These are phyloP conservation scores for Tylopilus orsonianus DNA, from an alignment of 1,284 basidiomycete species.

Conservation along the genomic window DNA sequence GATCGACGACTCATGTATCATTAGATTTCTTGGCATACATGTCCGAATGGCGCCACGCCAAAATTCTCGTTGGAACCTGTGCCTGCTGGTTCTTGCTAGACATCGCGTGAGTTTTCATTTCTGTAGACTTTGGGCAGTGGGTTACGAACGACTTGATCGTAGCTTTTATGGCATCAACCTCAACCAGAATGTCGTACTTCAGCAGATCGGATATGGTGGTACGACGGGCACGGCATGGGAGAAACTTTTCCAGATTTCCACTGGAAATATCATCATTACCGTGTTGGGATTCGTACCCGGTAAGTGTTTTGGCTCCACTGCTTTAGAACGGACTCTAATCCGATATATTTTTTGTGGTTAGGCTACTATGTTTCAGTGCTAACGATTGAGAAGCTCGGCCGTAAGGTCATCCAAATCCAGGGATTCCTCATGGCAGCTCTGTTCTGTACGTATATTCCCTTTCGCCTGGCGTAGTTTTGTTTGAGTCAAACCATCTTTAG, in stretches of 20 bases:
- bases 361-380: constrained; percentile 72
- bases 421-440: constrained; percentile 73
- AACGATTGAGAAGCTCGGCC: constrained; percentile 69
- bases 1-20: background rate
- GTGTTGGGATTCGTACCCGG: constrained; percentile 75
- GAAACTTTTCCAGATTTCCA: constrained; percentile 60
- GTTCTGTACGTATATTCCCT: constrained; percentile 49
- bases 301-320: constrained; percentile 23
- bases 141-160: background rate
- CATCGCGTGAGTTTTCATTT: constrained; percentile 41
- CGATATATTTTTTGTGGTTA: constrained; percentile 20
- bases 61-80: constrained; percentile 52
- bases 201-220: constrained; percentile 67
- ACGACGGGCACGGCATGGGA: constrained; percentile 56
- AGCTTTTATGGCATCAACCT: constrained; percentile 80
- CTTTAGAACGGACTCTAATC: background rate
- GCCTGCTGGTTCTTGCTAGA: constrained; percentile 58
- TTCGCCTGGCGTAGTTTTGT: background rate
- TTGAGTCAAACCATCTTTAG: constrained; percentile 20
- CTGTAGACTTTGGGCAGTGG: background rate
- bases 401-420: constrained; percentile 76
- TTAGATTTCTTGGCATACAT: constrained; percentile 53
- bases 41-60: constrained; percentile 55
- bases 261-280: constrained; percentile 71
- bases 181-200: constrained; percentile 73